phyloP scores from a whole-genome alignment of 768 basidiomycete species.

The Trametes cingulata region DNA sequence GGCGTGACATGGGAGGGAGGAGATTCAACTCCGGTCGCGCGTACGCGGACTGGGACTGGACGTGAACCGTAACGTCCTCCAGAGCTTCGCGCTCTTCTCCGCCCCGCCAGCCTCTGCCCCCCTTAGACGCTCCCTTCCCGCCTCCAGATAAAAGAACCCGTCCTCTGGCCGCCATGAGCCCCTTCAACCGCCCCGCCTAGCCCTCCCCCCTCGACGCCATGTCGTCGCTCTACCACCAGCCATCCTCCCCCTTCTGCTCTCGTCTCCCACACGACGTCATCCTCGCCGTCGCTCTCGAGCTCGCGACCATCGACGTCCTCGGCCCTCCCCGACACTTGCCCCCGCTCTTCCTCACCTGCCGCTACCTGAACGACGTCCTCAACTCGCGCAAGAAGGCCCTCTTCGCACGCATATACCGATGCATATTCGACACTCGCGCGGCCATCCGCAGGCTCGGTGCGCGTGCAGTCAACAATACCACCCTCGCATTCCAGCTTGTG shows the following conservation, averaged over 20 bases:
- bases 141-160: constrained; percentile 11
- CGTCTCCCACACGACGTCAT: constrained; percentile 47
- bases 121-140: constrained; percentile 3
- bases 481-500: constrained; percentile 42
- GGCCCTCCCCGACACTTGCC: constrained; percentile 50
- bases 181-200: constrained; percentile 15
- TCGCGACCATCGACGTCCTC: constrained; percentile 41
- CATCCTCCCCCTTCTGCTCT: constrained; percentile 26
- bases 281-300: constrained; percentile 51
- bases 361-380: constrained; percentile 41
- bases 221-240: constrained; percentile 15
- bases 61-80: background rate
- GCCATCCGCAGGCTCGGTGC: constrained; percentile 51
- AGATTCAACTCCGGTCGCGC: constrained; percentile 8
- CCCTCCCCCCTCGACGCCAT: background rate
- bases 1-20: constrained; percentile 3
- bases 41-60: background rate
- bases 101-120: constrained; percentile 3
- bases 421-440: constrained; percentile 58
- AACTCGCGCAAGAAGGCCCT: constrained; percentile 38
- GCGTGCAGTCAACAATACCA: constrained; percentile 37
- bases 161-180: constrained; percentile 7
- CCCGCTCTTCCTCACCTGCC: constrained; percentile 50
- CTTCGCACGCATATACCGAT: constrained; percentile 53
- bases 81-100: constrained; percentile 15